phyloP scores from a whole-genome alignment of 2,329 filamentous ascomycete species.

The Xenosphaeropsis pyriputrescens region DNA sequence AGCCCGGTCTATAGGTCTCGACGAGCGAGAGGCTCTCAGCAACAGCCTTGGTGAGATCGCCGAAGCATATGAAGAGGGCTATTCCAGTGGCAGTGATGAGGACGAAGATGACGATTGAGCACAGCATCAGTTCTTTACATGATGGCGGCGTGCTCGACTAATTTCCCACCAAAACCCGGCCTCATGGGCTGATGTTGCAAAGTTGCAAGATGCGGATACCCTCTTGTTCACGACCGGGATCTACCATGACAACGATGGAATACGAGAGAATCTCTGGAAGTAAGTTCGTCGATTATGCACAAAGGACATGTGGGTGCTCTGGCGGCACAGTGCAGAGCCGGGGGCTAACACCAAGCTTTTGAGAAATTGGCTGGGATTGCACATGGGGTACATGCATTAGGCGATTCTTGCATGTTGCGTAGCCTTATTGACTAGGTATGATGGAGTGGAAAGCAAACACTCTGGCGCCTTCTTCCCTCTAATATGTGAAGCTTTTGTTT shows the following conservation, averaged over 20 bases:
- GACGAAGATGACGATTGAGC: slow-evolving; percentile 38
- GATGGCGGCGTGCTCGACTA: neutral
- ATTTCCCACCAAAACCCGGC: neutral
- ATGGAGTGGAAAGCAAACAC: no score
- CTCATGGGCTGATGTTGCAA: neutral
- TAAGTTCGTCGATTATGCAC: no score
- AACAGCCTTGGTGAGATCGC: slow-evolving; percentile 72
- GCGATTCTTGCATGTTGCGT: no score
- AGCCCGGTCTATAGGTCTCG: slow-evolving; percentile 46
- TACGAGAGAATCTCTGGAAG: neutral
- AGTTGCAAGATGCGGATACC: neutral
- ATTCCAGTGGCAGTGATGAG: slow-evolving; percentile 62
- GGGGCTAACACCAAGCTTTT: no score
- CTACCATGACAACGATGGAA: neutral
- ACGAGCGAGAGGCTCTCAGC: slow-evolving; percentile 72
- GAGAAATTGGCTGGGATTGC: no score
- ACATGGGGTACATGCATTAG: no score
- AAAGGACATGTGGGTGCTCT: no score
- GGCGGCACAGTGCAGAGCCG: no score
- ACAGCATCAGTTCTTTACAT: neutral
- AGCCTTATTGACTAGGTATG: no score
- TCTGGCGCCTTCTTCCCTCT: no score
- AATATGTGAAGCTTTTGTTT: no score
- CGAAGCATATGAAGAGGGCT: slow-evolving; percentile 81
- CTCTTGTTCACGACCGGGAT: neutral